Percentiles rank a stretch among this genome's conserved stretches.
Conservation (phyloP, 2,329 filamentous ascomycete genomes). For the Epichloe coenophiala region DNA sequence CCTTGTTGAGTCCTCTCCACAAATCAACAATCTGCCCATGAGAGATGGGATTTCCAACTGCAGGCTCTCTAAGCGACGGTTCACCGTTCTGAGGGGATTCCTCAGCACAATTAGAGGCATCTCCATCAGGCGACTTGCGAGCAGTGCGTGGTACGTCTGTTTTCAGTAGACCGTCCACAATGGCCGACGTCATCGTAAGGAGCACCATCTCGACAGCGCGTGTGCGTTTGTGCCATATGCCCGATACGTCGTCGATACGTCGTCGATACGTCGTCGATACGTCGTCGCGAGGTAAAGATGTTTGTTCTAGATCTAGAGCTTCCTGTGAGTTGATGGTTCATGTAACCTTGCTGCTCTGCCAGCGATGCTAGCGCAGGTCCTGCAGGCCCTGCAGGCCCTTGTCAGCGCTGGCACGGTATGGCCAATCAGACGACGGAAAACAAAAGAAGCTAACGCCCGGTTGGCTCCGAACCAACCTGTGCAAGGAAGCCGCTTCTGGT, state of each 20-base stretch:
- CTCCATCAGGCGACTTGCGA: not conserved
- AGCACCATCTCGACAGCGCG: conserved; percentile 46
- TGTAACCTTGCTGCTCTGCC: no score
- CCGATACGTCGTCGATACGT: no score
- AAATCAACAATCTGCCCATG: conserved; percentile 55
- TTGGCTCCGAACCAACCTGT: conserved; percentile 6
- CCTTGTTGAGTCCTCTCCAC: conserved; percentile 33
- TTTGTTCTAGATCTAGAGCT: no score
- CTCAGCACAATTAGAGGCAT: conserved; percentile 9
- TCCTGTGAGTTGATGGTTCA: no score
- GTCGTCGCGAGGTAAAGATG: no score
- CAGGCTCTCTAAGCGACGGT: conserved; percentile 34
- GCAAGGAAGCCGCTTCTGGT: not conserved
- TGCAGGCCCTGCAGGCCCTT: no score
- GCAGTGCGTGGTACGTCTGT: conserved; percentile 9
- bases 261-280: not conserved
- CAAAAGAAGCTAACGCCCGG: not conserved
- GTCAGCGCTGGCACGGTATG: no score
- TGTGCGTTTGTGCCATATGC: not conserved
- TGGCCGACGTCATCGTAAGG: conserved; percentile 59
- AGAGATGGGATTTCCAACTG: conserved; percentile 54
- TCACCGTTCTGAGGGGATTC: conserved; percentile 19
- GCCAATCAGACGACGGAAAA: not conserved
- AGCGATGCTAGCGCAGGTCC: no score
- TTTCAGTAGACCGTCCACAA: conserved; percentile 46